Evolutionary conservation across 2,329 filamentous ascomycete genomes (phyloP), one percentile per base, ranked within the genome.

Genomic region (Thelonectria blattea): DNA sequence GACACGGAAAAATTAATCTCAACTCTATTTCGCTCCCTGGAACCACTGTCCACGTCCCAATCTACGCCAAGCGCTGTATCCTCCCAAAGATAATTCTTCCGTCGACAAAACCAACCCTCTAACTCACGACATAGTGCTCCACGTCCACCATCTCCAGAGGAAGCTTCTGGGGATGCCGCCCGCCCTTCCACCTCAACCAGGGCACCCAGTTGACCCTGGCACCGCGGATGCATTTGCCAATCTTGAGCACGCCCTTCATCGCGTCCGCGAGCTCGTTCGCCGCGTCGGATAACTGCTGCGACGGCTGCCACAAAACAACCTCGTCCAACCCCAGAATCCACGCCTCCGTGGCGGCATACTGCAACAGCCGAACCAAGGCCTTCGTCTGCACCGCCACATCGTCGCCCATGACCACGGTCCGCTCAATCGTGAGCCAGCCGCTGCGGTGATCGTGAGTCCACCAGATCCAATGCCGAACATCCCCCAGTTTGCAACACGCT

Each of bases 261-360:
- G 5, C 27, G 4, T 2, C 8, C 5, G 8, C 8, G 27, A 30
- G 27, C 5, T 10, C 27, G 57, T 69, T 71, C 5, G 73, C 73
- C 2, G 70, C 74, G 11, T 42, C 41, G 11, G 65, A 63, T 3
- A 73, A 62, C n/a, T 69, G 69, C 6, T 72, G 65, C 30, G 71
- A 70, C 7, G 76, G 76, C 37, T 77, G 75, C 76, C 76, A 78
- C 6, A 76, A 49, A 6, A 77, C 64, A 30, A 79, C 72, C 58
- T 74, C 73, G 4, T 64, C 59, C 22, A 79, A 1, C 72, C 71
- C 65, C 71, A 74, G 5, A 62, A 34, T 5, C 57, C 58, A 30
- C 12, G 76, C 76, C 65, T 77, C 76, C 9, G 62, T 67, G 18
- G 74, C 67, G 1, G 76, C 76, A 5, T 73, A 71, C 54, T 68